These are phyloP conservation scores for Arthroderma sp. DNA, from an alignment of 2,329 filamentous ascomycete genomes.

Conservation along the genomic window DNA sequence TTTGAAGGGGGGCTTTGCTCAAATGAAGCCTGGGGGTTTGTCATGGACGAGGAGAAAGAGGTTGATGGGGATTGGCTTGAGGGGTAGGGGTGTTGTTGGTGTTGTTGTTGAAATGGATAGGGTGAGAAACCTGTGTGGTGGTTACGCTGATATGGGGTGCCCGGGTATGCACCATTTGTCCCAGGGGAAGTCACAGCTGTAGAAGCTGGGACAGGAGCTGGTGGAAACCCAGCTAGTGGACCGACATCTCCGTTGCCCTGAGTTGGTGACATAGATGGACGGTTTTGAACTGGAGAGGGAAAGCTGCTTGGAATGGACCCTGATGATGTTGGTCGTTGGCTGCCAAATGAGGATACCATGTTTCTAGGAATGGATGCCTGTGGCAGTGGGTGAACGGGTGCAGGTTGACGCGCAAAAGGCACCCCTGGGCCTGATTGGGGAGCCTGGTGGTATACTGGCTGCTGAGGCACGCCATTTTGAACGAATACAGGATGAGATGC, in stretches of 20 bases:
- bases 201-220: slow-evolving; percentile 12
- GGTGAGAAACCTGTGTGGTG: slow-evolving; percentile 6
- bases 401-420: background rate
- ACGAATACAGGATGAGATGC: background rate
- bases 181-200: background rate
- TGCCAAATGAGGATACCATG: slow-evolving; percentile 19
- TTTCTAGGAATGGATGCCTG: slow-evolving; percentile 2
- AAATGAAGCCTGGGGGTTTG: slow-evolving; percentile 17
- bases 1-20: slow-evolving; percentile 20
- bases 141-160: slow-evolving; percentile 19
- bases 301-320: slow-evolving; percentile 27
- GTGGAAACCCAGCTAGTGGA: slow-evolving; percentile 34
- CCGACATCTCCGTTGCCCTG: slow-evolving; percentile 39
- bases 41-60: slow-evolving; percentile 7
- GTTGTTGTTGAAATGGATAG: slow-evolving; percentile 9
- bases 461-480: background rate
- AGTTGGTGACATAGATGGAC: slow-evolving; percentile 38
- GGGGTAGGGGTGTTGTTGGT: background rate
- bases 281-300: slow-evolving; percentile 34
- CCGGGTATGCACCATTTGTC: slow-evolving; percentile 22
- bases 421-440: background rate
- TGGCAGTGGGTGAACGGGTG: background rate
- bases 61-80: slow-evolving; percentile 15
- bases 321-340: slow-evolving; percentile 32
- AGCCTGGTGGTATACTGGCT: background rate